Base-by-base conservation (phyloP, 129 eudicot species). In the Calendula officinalis region DNA sequence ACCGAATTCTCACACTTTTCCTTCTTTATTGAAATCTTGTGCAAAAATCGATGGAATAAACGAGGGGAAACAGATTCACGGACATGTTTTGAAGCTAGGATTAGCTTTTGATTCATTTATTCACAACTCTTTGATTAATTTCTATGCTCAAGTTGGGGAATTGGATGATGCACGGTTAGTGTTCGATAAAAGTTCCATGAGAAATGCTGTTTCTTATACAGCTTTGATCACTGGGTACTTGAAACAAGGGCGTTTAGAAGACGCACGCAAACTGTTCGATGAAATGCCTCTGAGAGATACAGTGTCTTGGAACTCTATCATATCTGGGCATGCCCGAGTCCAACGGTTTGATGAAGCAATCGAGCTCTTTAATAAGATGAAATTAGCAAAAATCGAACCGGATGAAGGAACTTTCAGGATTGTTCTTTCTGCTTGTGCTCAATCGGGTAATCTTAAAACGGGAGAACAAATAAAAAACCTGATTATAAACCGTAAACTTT, bases 221-320 rank as follows among this genome's bases (percentile, higher is more conserved):
- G 80, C 87, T 0, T 78, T 90, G 73, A 82, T 86, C 16, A 78
- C 82, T 1, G 87, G 87, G 42, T 90, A 79, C 39, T 66, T 80
- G 3, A 87, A 74, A 53, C 71, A 77, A 11, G 79, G 85, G 30
- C 51, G 62, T 34, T 49, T 86, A 48, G 65, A 60, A 46, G 76
- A 53, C 14, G 95, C 87, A 0, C 72, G 61, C 60, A 68, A 68
- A 68, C 68, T 84, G 60, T 84, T 90, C 38, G 72, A 66, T 56
- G 72, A 63, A 30, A 86, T 90, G 95, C 77, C 70, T 47, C 77
- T 48, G 36, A 84, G 78, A 62, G 90, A 86, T 74, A 47, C 8
- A 7, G 92, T 90, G 41, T 82, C 92, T 4, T 86, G 97, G 95
- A 90, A 86, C 60, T 65, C 87, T 5, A 43, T 86, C 12, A 80